These are phyloP conservation scores for Sporisorium graminicola DNA, from an alignment of 1,284 basidiomycete species.

Conservation along the genomic window DNA sequence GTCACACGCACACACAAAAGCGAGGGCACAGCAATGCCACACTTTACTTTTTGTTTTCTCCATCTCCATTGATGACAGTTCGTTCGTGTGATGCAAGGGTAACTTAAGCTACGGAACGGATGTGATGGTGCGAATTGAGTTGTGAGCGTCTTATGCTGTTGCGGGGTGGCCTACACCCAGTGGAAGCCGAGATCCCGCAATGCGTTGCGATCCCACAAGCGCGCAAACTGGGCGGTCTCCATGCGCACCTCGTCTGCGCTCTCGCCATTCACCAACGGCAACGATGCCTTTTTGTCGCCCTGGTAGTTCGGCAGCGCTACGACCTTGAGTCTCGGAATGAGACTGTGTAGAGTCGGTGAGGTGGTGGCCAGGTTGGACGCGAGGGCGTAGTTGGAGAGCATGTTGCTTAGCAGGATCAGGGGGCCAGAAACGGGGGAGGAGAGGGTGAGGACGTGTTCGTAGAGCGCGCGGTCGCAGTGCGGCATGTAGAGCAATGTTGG, in stretches of 20 bases:
- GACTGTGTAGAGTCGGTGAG: neutral
- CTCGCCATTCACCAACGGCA: neutral
- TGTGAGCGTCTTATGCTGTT: no score
- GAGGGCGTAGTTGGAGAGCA: slow-evolving; percentile 18
- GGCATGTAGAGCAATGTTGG: slow-evolving; percentile 45
- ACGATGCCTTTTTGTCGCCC: neutral
- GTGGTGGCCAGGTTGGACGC: neutral
- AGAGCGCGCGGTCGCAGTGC: slow-evolving; percentile 39
- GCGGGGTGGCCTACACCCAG: no score
- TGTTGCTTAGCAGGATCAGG: slow-evolving; percentile 26
- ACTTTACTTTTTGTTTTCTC: no score
- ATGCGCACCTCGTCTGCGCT: neutral
- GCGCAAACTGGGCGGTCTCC: neutral
- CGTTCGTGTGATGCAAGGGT: no score
- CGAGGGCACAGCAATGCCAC: no score
- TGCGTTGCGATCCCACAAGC: slow-evolving; percentile 26
- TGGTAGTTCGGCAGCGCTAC: slow-evolving; percentile 18
- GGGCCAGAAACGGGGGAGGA: neutral
- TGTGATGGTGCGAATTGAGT: no score
- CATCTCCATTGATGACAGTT: no score
- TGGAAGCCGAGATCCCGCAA: slow-evolving; percentile 39
- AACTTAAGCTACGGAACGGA: no score
- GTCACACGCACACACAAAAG: neutral
- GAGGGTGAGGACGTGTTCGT: slow-evolving; percentile 29
- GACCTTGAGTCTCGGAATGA: neutral